Base-by-base conservation (phyloP, 805 yeast genomes). In the Wickerhamomyces ciferrii region DNA sequence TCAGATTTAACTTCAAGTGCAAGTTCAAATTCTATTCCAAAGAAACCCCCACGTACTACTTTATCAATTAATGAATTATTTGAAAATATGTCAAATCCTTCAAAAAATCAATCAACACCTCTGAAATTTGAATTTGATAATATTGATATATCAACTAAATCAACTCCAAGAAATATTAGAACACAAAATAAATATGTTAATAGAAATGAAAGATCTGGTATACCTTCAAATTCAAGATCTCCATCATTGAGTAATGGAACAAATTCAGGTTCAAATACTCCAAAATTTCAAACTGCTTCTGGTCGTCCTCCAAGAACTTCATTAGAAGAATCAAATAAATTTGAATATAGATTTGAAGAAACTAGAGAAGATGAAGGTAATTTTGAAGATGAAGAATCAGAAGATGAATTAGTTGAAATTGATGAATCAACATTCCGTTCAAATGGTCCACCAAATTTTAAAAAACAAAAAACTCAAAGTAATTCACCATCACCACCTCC, bases 241-340 rank as follows among this genome's bases (percentile, higher is more conserved):
- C 38, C 23, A 36, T 13, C 41, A n/a, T 6, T 14, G 8, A 3
- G 24, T 42, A 37, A 25, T 20, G 38, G n/a, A 38, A 3, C 42
- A 8, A 27, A 10, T 14, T 27, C 31, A 7, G 14, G 31, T n/a
- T 21, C 10, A 27, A 37, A 10, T 38, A 14, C 32, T 13, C 21
- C 34, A 25, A 15, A 27, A 21, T 18, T 25, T 20, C 24, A 21
- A n/a, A 36, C 41, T 15, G 23, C 36, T 18, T 44, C 48, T 29
- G 58, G 51, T 60, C 68, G 40, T 27, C 45, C 45, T 5, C 32
- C 45, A 13, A 38, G 52, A 41, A 48, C 52, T 1, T 10, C 27
- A 8, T 13, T 46, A 5, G 52, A 48, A 25, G 51, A 41, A n/a
- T 18, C 24, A 14, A 48, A 29, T n/a, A 32, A 36, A 13, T 24